phyloP scores from a whole-genome alignment of 345 rosid species.

The Anacardium occidentale region DNA sequence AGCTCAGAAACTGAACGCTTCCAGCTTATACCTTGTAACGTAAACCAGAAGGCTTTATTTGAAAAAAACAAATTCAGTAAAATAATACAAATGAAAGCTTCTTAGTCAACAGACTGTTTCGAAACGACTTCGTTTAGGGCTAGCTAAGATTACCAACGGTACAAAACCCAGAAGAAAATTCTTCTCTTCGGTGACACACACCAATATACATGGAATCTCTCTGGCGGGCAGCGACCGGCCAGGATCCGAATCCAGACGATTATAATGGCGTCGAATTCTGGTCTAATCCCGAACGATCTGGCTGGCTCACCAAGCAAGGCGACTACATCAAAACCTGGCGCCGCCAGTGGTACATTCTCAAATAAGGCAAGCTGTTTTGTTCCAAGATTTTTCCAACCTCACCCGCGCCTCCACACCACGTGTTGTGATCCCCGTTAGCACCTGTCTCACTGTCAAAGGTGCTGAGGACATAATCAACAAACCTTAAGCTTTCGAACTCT shows the following conservation, averaged over 20 bases:
- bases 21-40: too few relatives aligned
- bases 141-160: background rate
- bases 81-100: too few relatives aligned
- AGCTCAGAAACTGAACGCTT: conserved; percentile 41
- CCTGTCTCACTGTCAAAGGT: conserved; percentile 80
- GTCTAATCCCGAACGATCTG: conserved; percentile 68
- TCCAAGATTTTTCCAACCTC: conserved; percentile 52
- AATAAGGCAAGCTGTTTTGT: conserved; percentile 81
- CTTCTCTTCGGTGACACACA: too few relatives aligned
- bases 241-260: conserved; percentile 65
- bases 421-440: conserved; percentile 61
- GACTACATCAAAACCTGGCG: conserved; percentile 90
- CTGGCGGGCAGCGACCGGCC: conserved; percentile 68
- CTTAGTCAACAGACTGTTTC: background rate
- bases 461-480: conserved; percentile 78
- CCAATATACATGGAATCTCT: conserved; percentile 59
- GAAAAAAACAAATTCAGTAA: too few relatives aligned
- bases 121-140: background rate
- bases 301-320: conserved; percentile 80
- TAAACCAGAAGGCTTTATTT: too few relatives aligned
- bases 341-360: conserved; percentile 83
- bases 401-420: conserved; percentile 61
- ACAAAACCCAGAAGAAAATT: background rate
- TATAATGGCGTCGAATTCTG: conserved; percentile 68
- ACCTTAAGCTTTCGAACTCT: conserved; percentile 72